Evolutionary conservation across 2,329 filamentous ascomycete genomes (phyloP).

Genomic region (Alternaria sp.): DNA sequence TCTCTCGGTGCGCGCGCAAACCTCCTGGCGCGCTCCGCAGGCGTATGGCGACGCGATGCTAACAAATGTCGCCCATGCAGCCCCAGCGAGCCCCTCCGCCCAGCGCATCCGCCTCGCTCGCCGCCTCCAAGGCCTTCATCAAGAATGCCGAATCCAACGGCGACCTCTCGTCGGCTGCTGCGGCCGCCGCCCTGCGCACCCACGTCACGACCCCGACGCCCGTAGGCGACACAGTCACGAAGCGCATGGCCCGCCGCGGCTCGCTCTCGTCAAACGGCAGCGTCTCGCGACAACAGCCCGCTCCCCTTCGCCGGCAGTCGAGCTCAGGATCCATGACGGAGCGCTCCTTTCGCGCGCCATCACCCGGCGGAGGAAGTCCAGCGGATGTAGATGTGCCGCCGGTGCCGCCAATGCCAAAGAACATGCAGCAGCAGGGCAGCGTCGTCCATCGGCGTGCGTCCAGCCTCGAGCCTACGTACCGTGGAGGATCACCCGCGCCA

Average conservation of each 20-base stretch:
- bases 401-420: slow-evolving; percentile 73
- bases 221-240: slow-evolving; percentile 84
- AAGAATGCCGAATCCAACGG: slow-evolving; percentile 68
- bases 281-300: slow-evolving; percentile 46
- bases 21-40: not conserved
- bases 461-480: slow-evolving; percentile 59
- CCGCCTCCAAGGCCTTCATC: slow-evolving; percentile 81
- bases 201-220: slow-evolving; percentile 78
- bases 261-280: slow-evolving; percentile 73
- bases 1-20: slow-evolving; percentile 6
- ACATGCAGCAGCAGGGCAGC: slow-evolving; percentile 40
- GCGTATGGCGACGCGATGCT: slow-evolving; percentile 21
- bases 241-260: slow-evolving; percentile 76
- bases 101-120: slow-evolving; percentile 76
- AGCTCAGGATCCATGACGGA: slow-evolving; percentile 85
- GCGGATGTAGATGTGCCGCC: slow-evolving; percentile 66
- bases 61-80: slow-evolving; percentile 34
- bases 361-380: slow-evolving; percentile 46
- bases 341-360: slow-evolving; percentile 83
- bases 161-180: slow-evolving; percentile 81
- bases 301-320: slow-evolving; percentile 55
- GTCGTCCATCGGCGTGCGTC: slow-evolving; percentile 47
- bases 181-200: slow-evolving; percentile 81
- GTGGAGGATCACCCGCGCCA: slow-evolving; percentile 53
- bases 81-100: slow-evolving; percentile 52